Conservation (phyloP, 2,329 filamentous ascomycete genomes). For the Ceratocystis huliohia region DNA sequence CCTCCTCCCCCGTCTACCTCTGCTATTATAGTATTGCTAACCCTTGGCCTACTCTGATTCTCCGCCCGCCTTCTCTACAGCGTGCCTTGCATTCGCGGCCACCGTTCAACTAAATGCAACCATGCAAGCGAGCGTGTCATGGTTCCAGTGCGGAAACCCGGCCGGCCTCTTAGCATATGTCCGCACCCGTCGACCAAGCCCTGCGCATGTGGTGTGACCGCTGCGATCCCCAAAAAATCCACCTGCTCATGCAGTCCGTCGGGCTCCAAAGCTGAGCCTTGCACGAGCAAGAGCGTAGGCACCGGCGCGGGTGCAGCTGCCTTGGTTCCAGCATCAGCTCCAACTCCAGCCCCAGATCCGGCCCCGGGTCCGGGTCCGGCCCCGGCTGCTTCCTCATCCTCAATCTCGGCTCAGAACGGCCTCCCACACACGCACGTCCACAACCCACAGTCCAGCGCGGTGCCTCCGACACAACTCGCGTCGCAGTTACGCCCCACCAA, state of each 20-base stretch:
- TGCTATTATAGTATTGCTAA: constrained; percentile 13
- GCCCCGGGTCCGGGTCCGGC: background rate
- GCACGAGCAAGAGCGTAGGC: background rate
- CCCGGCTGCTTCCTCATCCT: background rate
- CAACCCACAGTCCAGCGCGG: background rate
- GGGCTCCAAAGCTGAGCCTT: background rate
- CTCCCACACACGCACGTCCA: background rate
- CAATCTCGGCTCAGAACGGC: background rate
- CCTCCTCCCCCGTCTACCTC: background rate
- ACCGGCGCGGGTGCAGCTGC: background rate
- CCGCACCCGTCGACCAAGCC: constrained; percentile 49
- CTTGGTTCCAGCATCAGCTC: no score
- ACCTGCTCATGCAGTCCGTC: constrained; percentile 39
- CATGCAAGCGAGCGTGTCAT: constrained; percentile 55
- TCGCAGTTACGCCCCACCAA: constrained; percentile 5
- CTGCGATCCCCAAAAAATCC: constrained; percentile 47
- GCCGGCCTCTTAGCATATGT: constrained; percentile 55
- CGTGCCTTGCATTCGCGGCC: constrained; percentile 62
- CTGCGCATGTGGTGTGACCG: constrained; percentile 54
- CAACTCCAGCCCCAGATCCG: background rate
- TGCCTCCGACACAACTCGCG: background rate
- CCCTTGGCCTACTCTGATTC: background rate
- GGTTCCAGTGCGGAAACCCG: constrained; percentile 59
- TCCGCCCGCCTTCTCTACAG: constrained; percentile 30
- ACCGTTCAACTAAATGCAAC: constrained; percentile 62